Percentiles rank a stretch among this genome's conserved stretches.
Conservation (phyloP, 805 yeast species). For the Kodamaea jinghongensis region DNA sequence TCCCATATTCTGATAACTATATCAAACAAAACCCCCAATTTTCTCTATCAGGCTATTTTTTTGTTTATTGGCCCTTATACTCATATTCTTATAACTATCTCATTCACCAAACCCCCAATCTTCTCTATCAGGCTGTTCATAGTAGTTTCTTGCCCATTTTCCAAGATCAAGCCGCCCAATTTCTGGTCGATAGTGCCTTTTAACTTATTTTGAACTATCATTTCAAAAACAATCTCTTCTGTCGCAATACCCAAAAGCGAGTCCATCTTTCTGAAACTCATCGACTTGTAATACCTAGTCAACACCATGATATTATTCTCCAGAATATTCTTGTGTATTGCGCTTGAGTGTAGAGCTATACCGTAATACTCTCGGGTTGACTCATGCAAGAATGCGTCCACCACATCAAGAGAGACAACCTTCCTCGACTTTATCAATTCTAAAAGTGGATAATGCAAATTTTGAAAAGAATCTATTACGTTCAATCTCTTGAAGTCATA, state of each 20-base stretch:
- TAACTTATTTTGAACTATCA: conserved; percentile 35
- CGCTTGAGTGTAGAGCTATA: conserved; percentile 2
- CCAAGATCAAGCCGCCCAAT: conserved; percentile 23
- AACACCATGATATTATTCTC: conserved; percentile 33
- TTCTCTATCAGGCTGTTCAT: conserved; percentile 26
- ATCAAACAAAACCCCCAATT: no score
- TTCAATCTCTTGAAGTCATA: conserved; percentile 33
- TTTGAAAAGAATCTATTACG: conserved; percentile 18
- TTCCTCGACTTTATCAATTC: conserved; percentile 11
- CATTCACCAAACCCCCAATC: conserved; percentile 26
- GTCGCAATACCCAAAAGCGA: conserved; percentile 20
- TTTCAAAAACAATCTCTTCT: conserved; percentile 28
- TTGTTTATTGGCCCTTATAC: no score
- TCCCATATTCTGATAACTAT: no score
- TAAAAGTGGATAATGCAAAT: conserved; percentile 6
- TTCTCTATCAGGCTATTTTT: no score
- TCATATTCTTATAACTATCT: conserved; percentile 11
- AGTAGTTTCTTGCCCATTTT: conserved; percentile 12
- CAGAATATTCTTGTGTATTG: conserved; percentile 17
- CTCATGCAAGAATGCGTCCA: conserved; percentile 13
- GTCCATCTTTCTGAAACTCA: conserved; percentile 20
- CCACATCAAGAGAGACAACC: conserved; percentile 16
- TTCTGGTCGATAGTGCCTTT: conserved; percentile 35
- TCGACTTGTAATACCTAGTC: conserved; percentile 28
- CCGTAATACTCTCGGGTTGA: conserved; percentile 7